These are phyloP conservation scores for Eucalyptus urophylla DNA, from an alignment of 345 rosid genomes.

Conservation along the genomic window DNA sequence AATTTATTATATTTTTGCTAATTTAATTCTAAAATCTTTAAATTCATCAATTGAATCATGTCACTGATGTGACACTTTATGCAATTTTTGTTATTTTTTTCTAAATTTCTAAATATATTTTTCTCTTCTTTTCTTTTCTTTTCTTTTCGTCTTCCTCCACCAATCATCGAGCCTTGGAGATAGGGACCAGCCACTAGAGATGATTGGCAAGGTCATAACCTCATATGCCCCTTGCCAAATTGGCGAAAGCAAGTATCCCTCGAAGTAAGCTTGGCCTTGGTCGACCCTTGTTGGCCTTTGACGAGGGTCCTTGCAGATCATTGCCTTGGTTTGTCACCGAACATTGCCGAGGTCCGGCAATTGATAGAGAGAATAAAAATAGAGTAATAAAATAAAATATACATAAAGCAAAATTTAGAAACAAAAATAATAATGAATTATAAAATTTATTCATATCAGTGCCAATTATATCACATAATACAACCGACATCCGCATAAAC, in stretches of 20 bases:
- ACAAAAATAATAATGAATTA: too few relatives aligned
- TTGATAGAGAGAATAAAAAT: too few relatives aligned
- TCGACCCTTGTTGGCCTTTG: accelerated
- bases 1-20: too few relatives aligned
- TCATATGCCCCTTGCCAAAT: neutral
- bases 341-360: neutral
- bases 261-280: neutral
- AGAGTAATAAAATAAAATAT: too few relatives aligned
- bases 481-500: accelerated
- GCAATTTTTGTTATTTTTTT: too few relatives aligned
- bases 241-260: neutral
- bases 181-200: neutral
- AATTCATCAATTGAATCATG: too few relatives aligned
- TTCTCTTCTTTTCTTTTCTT: too few relatives aligned
- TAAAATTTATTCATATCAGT: too few relatives aligned
- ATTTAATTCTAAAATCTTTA: accelerated
- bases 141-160: neutral
- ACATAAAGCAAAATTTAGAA: too few relatives aligned
- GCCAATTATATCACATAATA: too few relatives aligned
- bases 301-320: accelerated
- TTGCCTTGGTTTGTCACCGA: too few relatives aligned
- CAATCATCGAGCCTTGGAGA: accelerated
- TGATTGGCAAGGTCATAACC: neutral
- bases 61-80: neutral
- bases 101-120: too few relatives aligned